Percentiles rank a stretch among this genome's conserved stretches.
Evolutionary conservation across 192 early-diverging fungal species (phyloP).

Genomic region (Coemansia sp.): DNA sequence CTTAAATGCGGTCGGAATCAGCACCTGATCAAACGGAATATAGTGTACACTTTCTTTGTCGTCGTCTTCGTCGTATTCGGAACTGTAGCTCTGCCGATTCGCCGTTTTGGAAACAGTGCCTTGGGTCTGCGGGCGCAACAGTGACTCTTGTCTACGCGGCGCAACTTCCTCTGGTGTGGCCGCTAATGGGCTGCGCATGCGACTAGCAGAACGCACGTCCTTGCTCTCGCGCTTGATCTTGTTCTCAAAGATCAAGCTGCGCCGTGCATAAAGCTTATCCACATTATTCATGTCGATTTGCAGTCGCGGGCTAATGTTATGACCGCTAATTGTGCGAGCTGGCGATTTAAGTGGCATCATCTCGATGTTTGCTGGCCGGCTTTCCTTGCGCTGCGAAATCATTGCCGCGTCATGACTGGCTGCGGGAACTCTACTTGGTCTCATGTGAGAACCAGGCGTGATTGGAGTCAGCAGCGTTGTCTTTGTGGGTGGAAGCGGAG

Average conservation of each 20-base stretch:
- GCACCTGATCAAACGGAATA: slow-evolving; percentile 53
- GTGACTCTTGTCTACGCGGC: background rate
- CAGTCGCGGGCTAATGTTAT: slow-evolving; percentile 35
- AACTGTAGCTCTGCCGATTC: slow-evolving; percentile 9
- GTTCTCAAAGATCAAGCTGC: slow-evolving; percentile 49
- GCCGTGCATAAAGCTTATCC: slow-evolving; percentile 37
- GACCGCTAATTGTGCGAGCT: slow-evolving; percentile 32
- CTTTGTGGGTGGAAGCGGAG: background rate
- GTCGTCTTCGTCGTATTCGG: slow-evolving; percentile 10
- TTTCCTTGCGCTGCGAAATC: background rate
- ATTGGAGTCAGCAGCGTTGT: slow-evolving; percentile 19
- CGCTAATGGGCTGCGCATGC: background rate
- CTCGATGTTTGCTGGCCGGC: background rate
- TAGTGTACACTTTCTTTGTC: slow-evolving; percentile 27
- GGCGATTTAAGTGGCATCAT: slow-evolving; percentile 10
- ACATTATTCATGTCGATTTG: slow-evolving; percentile 51
- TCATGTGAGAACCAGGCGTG: slow-evolving; percentile 4
- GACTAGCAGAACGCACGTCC: background rate
- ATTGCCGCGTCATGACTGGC: background rate
- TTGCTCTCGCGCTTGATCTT: slow-evolving; percentile 31
- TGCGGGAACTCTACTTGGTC: background rate
- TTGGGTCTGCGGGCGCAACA: background rate
- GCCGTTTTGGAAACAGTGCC: background rate
- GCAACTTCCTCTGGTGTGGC: background rate
- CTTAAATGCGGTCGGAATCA: slow-evolving; percentile 56